Evolutionary conservation across 495 filamentous ascomycete genomes (phyloP).

Genomic region (Xylaria scruposa): DNA sequence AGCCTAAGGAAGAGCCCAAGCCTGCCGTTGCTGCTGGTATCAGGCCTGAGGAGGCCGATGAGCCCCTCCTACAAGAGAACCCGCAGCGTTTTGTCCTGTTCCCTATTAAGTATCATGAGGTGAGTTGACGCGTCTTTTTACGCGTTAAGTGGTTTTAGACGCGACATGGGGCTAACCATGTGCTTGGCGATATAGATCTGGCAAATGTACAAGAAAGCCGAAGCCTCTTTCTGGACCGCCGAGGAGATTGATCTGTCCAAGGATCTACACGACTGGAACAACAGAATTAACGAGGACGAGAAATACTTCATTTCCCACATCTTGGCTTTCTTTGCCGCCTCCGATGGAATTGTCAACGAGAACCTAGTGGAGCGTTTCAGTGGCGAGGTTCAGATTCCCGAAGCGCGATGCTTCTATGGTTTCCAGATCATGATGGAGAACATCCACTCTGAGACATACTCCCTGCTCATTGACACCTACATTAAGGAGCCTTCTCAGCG

Average conservation of each 20-base stretch:
- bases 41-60: conserved; percentile 75
- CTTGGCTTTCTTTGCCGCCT: conserved; percentile 99
- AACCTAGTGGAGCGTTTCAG: conserved; percentile 98
- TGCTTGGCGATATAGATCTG: conserved; percentile 77
- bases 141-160: conserved; percentile 48
- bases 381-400: conserved; percentile 94
- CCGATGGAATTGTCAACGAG: conserved; percentile 99
- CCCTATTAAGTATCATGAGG: conserved; percentile 99
- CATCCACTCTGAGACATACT: conserved; percentile 99
- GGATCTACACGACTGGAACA: conserved; percentile 99
- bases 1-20: conserved; percentile 56
- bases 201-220: conserved; percentile 99
- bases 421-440: conserved; percentile 99
- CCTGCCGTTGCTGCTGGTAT: conserved; percentile 63
- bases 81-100: conserved; percentile 96
- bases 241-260: conserved; percentile 99
- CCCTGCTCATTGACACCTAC: conserved; percentile 98
- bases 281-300: conserved; percentile 94
- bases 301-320: conserved; percentile 98
- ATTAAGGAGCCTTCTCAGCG: conserved; percentile 98
- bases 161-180: conserved; percentile 52
- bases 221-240: conserved; percentile 99
- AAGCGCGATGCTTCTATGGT: conserved; percentile 99
- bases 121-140: conserved; percentile 61
- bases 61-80: conserved; percentile 96